phyloP scores from a whole-genome alignment of 2,329 filamentous ascomycete genomes.

The Alternaria novae-zelandiae region DNA sequence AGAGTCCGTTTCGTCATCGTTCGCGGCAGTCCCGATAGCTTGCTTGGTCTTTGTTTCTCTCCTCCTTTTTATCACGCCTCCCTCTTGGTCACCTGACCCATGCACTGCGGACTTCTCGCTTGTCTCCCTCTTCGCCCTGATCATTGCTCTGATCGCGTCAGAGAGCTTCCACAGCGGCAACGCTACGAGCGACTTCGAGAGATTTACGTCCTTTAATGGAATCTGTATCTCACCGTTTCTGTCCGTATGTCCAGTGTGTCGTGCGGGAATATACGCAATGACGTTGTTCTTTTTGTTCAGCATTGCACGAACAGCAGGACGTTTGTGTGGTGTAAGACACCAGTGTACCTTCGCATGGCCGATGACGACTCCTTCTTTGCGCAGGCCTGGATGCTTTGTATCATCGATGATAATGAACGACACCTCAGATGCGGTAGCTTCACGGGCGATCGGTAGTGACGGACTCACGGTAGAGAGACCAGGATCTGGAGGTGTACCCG shows the following conservation, averaged over 20 bases:
- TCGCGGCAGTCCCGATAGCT: background rate
- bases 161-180: background rate
- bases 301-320: background rate
- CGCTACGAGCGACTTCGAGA: background rate
- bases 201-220: background rate
- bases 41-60: background rate
- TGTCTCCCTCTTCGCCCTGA: background rate
- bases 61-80: background rate
- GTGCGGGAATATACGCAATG: background rate
- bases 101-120: background rate
- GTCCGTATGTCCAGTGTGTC: background rate
- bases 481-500: background rate
- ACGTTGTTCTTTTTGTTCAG: background rate
- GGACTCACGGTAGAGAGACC: background rate
- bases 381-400: background rate
- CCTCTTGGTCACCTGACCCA: background rate
- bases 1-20: background rate
- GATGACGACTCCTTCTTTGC: background rate
- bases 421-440: background rate
- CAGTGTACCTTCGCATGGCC: background rate
- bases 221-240: background rate
- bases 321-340: background rate
- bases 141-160: background rate
- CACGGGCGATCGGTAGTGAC: background rate
- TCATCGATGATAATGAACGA: background rate